Base-by-base conservation (phyloP, 2,329 filamentous ascomycete genomes). In the Rhynchosporium agropyri region DNA sequence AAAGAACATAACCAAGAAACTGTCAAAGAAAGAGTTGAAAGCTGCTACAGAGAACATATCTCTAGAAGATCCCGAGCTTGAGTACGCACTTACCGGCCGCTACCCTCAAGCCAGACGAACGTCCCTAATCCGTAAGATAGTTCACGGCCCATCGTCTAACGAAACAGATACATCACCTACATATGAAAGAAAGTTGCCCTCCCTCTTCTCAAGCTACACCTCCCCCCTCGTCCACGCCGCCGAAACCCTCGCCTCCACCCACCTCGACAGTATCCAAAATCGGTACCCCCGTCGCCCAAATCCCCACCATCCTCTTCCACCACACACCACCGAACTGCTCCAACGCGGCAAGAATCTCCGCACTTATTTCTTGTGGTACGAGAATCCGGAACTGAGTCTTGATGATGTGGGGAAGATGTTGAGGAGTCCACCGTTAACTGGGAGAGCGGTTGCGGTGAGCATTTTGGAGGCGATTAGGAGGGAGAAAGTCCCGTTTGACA, bases 331-430 rank as follows among this genome's bases (percentile, higher is more conserved):
- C 33, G 1, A 26, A 1, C 3, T 40, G 20, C 0, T 10, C 33
- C 13, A 10, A 54, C 51, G 51, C 20, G 51, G 51, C 20, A 10
- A 28, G 57, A 20, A 65, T 65, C 6, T 64, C 65, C n/a, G 62
- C 67, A 80, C 85, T 0, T 91, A 90, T 69, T 83, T 81, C 66
- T 74, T 91, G 26, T 91, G 89, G 89, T 78, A 86, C 60, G 66
- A 75, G 3, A 80, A 85, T 62, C 73, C 79, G 7, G 76, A 78
- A 12, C 76, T 89, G 20, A 67, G 73, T 0, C 77, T 86, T 0
- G 70, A 75, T 0, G 75, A 77, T 0, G 77, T 89, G 15, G 85
- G 85, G 1, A 74, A 71, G 2, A 65, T 89, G 1, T 75, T 89
- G n/a, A 79, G 87, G 1, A 77, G 84, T 9, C 86, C 86, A 13